These are phyloP conservation scores for Metschnikowia gelsemii DNA, from an alignment of 805 yeast species.

Conservation along the genomic window DNA sequence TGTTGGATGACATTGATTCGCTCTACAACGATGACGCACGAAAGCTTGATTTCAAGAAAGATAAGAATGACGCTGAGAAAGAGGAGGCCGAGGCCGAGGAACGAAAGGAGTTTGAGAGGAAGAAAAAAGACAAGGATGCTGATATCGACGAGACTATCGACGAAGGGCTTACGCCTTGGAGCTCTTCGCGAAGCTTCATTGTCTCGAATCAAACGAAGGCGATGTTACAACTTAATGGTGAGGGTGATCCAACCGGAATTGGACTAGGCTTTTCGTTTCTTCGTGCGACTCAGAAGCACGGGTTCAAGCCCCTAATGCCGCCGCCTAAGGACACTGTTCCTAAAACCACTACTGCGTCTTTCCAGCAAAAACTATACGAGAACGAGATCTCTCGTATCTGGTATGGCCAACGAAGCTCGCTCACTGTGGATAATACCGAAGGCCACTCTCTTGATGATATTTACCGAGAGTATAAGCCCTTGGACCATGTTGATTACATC, in stretches of 20 bases:
- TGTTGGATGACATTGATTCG: constrained; percentile 74
- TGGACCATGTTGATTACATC: constrained; percentile 31
- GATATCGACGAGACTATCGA: constrained; percentile 59
- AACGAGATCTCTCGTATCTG: constrained; percentile 86
- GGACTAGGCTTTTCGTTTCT: constrained; percentile 87
- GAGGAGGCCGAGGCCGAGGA: constrained; percentile 28
- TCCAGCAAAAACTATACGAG: constrained; percentile 88
- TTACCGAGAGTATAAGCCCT: constrained; percentile 40
- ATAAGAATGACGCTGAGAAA: constrained; percentile 38
- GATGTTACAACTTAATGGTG: constrained; percentile 91
- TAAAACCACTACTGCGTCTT: constrained; percentile 41
- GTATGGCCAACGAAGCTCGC: constrained; percentile 73
- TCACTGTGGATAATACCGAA: constrained; percentile 40
- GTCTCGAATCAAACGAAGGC: constrained; percentile 96
- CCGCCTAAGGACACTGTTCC: constrained; percentile 39
- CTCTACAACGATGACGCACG: constrained; percentile 40
- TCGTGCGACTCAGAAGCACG: constrained; percentile 93
- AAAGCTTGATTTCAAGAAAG: constrained; percentile 26
- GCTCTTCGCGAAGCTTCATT: constrained; percentile 83
- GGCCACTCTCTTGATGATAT: constrained; percentile 39
- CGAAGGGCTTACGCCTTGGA: constrained; percentile 93
- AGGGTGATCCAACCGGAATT: constrained; percentile 91
- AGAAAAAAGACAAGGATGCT: constrained; percentile 28
- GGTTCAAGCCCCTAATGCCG: constrained; percentile 52
- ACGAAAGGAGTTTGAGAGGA: constrained; percentile 25